Base-by-base conservation (phyloP, 2,329 filamentous ascomycete species). In the Arachnomyces sp. region DNA sequence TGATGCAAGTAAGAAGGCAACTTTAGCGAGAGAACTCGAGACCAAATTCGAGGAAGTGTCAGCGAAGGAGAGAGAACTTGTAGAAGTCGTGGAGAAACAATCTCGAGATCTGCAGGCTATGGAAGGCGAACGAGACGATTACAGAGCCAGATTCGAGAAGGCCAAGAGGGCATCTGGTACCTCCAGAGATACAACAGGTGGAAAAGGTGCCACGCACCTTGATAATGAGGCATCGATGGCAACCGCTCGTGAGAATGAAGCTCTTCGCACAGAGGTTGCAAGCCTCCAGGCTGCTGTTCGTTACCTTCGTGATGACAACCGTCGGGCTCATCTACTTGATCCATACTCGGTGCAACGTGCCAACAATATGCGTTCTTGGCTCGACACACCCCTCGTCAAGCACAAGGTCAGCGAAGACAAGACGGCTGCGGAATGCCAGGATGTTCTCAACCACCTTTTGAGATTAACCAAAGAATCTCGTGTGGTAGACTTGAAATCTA, bases 1-100 rank as follows among this genome's bases (percentile, higher is more conserved):
- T 43, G 88, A 93, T 55, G 84, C 85, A 4, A 79, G 80, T 48
- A 79, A 83, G 57, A 89, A 90, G 63, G 78, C 84, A 11, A 77
- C 60, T 2, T 57, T 62, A 43, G 62, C 65, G 14, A 67, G 67
- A 45, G 64, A 67, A 5, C 56, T 68, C 20, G 65, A 68, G 47
- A 43, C 52, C 11, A 61, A 65, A 43, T 56, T 69, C 31, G 62
- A 67, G 42, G 51, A 56, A n/a, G 48, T 64, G 32, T 60, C 61
- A 40, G 40, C 51, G 9, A 59, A 60, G 31, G 57, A 60, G 40
- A 37, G 47, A 3, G 57, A 62, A 13, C 56, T 60, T 4, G 48
- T 56, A 36, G 55, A 43, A 28, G 55, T 51, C 5, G 55, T 60
- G 11, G 59, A 62, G 31, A 53, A 48, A 38, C 64, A 61, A 36